A percentile compares a stretch with the other conserved stretches of the same genome.
Evolutionary conservation across 768 basidiomycete genomes (phyloP).

Genomic region (Xerocomellus amylosporus): DNA sequence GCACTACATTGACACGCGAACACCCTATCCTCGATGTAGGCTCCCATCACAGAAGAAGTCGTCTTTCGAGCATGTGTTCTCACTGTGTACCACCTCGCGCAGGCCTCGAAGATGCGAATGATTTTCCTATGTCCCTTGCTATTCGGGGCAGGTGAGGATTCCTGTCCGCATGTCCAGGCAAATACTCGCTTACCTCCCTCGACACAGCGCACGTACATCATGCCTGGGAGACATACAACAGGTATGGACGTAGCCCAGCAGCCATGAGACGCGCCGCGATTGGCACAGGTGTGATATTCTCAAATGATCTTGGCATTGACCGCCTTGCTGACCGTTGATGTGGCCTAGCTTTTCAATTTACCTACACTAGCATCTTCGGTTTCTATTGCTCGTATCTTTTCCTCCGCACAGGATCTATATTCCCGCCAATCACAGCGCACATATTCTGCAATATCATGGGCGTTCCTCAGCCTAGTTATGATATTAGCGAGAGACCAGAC

Average conservation of each 20-base stretch:
- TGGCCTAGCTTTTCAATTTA: conserved; percentile 73
- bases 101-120: conserved; percentile 52
- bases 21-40: conserved; percentile 43
- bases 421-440: conserved; percentile 77
- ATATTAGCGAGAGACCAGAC: conserved; percentile 51
- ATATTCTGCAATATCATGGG: conserved; percentile 96
- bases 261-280: conserved; percentile 65
- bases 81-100: conserved; percentile 66
- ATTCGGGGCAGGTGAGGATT: conserved; percentile 77
- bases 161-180: not conserved
- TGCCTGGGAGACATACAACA: conserved; percentile 80
- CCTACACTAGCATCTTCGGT: conserved; percentile 92
- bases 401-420: conserved; percentile 78
- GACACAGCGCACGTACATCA: conserved; percentile 86
- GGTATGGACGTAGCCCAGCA: conserved; percentile 60
- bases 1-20: not conserved
- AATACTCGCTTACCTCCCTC: conserved; percentile 1
- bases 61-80: conserved; percentile 88
- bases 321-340: conserved; percentile 13
- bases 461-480: conserved; percentile 63
- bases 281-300: conserved; percentile 44
- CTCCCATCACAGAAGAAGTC: conserved; percentile 88
- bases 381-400: conserved; percentile 85
- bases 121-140: conserved; percentile 80
- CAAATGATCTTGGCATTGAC: not conserved